Evolutionary conservation across 1,139 yeast genomes (phyloP).

Genomic region (Pichia sorboxylosa): DNA sequence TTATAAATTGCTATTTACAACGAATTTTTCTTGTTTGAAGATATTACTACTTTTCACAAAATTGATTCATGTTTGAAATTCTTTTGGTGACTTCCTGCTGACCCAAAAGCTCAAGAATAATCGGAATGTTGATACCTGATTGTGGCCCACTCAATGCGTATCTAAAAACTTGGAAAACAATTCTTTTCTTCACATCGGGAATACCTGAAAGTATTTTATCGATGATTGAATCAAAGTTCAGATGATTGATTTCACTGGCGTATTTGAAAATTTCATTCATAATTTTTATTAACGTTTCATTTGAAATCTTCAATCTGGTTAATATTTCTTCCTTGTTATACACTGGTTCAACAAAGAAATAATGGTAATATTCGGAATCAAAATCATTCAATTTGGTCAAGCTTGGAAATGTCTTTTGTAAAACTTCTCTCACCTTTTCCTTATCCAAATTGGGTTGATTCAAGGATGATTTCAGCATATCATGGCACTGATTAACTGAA

Average conservation of each 20-base stretch:
- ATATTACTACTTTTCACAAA: too few species aligned
- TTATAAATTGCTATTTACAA: background rate
- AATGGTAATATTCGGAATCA: slow-evolving; percentile 29
- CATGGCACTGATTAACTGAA: slow-evolving; percentile 25
- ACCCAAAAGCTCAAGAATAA: slow-evolving; percentile 48
- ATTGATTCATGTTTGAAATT: too few species aligned
- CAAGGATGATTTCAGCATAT: slow-evolving; percentile 15
- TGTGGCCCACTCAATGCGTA: slow-evolving; percentile 63
- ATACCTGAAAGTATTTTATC: slow-evolving; percentile 3
- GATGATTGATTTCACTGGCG: slow-evolving; percentile 4
- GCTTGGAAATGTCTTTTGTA: slow-evolving; percentile 29
- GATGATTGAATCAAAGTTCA: slow-evolving; percentile 8
- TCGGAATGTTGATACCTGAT: slow-evolving; percentile 62
- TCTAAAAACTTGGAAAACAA: slow-evolving; percentile 49
- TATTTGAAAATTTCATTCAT: slow-evolving; percentile 2
- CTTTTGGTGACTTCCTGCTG: slow-evolving; percentile 30
- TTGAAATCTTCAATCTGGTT: slow-evolving; percentile 10
- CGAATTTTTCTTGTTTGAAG: too few species aligned
- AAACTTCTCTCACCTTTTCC: slow-evolving; percentile 23
- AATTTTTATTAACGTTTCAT: slow-evolving; percentile 2
- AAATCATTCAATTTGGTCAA: slow-evolving; percentile 40
- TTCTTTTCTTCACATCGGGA: slow-evolving; percentile 9
- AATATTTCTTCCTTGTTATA: slow-evolving; percentile 21
- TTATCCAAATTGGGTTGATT: slow-evolving; percentile 19
- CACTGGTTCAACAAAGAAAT: slow-evolving; percentile 32